Conservation (phyloP, 306 rosid genomes). For the Abrus precatorius region DNA sequence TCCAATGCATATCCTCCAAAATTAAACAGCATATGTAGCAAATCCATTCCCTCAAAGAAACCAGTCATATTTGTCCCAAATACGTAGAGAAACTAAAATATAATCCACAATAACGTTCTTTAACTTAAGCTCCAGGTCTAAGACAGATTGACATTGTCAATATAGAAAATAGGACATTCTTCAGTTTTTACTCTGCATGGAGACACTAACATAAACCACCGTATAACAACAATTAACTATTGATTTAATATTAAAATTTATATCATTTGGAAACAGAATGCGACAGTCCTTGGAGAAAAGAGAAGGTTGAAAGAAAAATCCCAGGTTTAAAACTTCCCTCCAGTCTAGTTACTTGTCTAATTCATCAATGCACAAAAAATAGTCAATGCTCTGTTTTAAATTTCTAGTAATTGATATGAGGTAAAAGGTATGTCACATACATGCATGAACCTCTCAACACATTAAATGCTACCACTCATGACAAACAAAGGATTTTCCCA, state of each 20-base stretch:
- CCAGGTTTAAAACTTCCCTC: constrained; percentile 6
- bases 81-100: constrained; percentile 3
- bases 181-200: neutral
- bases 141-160: neutral
- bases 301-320: neutral
- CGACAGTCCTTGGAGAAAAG: neutral
- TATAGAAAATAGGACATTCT: neutral
- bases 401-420: neutral
- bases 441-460: neutral
- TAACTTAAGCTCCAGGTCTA: constrained; percentile 15
- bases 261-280: neutral
- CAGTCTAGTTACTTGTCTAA: neutral
- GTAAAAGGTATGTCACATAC: constrained; percentile 17
- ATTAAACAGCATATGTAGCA: neutral
- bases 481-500: constrained; percentile 35
- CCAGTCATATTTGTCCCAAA: neutral
- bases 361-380: neutral
- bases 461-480: neutral
- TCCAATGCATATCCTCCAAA: constrained; percentile 6
- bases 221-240: neutral
- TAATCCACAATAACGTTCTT: neutral
- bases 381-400: neutral
- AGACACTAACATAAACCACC: constrained; percentile 23
- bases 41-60: constrained; percentile 1
- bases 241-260: neutral